phyloP scores from a whole-genome alignment of 371 early-diverging fungal species.

The Apophysomyces elegans region DNA sequence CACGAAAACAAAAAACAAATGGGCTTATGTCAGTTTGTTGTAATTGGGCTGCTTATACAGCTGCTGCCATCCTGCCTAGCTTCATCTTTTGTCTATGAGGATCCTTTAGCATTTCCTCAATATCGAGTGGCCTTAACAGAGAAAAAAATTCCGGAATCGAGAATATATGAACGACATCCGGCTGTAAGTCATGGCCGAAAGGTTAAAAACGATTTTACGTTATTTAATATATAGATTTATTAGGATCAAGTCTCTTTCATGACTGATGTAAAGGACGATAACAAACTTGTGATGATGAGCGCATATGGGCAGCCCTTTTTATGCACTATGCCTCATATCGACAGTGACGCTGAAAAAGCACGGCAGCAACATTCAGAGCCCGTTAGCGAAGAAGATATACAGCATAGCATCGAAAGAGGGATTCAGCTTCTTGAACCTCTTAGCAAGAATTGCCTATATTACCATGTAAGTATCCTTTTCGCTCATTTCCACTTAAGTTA shows the following conservation, averaged over 20 bases:
- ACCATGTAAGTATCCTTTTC: conserved; percentile 32
- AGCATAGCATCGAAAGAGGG: conserved; percentile 57
- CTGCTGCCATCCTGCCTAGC: conserved; percentile 19
- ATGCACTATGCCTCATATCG: conserved; percentile 50
- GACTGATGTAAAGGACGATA: conserved; percentile 3
- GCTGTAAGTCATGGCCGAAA: not conserved
- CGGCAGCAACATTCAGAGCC: conserved; percentile 16
- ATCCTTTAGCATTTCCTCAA: conserved; percentile 55
- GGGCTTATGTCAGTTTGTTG: not conserved
- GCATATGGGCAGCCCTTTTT: conserved; percentile 53
- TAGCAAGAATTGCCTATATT: conserved; percentile 54
- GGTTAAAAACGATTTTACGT: too few relatives aligned
- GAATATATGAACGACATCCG: conserved; percentile 19
- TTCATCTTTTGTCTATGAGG: conserved; percentile 54
- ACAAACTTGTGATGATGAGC: conserved; percentile 47
- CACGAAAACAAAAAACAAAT: not conserved
- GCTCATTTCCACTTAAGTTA: not conserved
- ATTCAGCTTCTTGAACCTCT: conserved; percentile 64
- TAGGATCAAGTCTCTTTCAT: conserved; percentile 11
- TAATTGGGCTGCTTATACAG: not conserved
- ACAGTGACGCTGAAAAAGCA: conserved; percentile 24
- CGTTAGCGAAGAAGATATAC: conserved; percentile 37
- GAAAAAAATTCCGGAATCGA: conserved; percentile 46
- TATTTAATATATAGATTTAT: not conserved
- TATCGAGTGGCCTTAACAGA: conserved; percentile 52